These are phyloP conservation scores for Agarophyton chilense DNA, from an alignment of 23 red algal genomes.

Conservation along the genomic window DNA sequence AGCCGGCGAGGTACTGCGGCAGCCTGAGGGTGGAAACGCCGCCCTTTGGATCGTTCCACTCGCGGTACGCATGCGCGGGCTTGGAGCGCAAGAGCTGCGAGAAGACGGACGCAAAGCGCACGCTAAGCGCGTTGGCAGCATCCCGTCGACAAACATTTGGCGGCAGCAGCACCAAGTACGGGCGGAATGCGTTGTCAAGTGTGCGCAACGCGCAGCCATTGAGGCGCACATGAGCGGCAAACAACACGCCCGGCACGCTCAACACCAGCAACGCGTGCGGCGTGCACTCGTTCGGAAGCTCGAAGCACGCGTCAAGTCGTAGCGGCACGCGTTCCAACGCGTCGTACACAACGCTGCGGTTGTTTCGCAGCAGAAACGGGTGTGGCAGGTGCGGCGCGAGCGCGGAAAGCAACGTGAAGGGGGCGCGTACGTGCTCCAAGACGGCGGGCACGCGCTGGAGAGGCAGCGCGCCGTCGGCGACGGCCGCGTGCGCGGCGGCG, in stretches of 20 bases:
- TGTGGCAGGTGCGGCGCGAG: not conserved
- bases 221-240: not conserved
- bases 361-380: not conserved
- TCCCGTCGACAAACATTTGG: not conserved
- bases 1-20: slow-evolving; percentile 23
- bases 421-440: not conserved
- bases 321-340: not conserved
- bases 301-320: not conserved
- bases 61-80: not conserved
- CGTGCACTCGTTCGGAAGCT: no score
- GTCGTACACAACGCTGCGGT: not conserved
- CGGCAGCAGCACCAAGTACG: not conserved
- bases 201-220: not conserved
- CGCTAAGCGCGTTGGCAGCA: not conserved
- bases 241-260: not conserved
- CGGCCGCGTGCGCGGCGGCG: not conserved
- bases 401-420: not conserved
- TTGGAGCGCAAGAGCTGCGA: not conserved
- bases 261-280: not conserved
- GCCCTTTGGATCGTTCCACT: slow-evolving; percentile 47
- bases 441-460: not conserved
- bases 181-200: slow-evolving; percentile 14
- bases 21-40: not conserved
- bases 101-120: not conserved
- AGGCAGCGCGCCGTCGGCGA: no score